A percentile compares a stretch with the other conserved stretches of the same genome.
phyloP scores from a whole-genome alignment of 2,329 filamentous ascomycete genomes.

The Beauveria scarabaeidicola region DNA sequence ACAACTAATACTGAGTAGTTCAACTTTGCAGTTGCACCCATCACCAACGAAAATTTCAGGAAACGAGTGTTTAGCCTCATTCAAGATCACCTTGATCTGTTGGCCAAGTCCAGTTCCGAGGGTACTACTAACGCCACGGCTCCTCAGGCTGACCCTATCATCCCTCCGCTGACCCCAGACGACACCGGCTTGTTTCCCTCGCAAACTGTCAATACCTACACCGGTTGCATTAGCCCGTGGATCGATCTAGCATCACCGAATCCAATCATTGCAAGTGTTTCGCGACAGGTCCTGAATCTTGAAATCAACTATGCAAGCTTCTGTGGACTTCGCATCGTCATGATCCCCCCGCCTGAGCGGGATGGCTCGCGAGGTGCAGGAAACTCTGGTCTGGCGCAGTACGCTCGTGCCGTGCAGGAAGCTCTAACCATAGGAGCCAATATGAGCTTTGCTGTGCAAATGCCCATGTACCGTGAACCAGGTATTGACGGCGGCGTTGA shows the following conservation, averaged over 20 bases:
- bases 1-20: conserved; percentile 44
- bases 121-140: conserved; percentile 34
- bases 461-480: conserved; percentile 74
- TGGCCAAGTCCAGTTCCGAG: conserved; percentile 32
- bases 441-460: conserved; percentile 69
- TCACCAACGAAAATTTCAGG: conserved; percentile 68
- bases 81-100: conserved; percentile 41
- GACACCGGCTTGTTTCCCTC: conserved; percentile 69
- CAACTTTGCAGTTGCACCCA: conserved; percentile 67
- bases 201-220: conserved; percentile 60
- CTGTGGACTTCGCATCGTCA: conserved; percentile 76
- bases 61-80: conserved; percentile 57
- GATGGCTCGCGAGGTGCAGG: conserved; percentile 46
- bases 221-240: conserved; percentile 81
- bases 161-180: conserved; percentile 64
- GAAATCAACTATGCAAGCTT: conserved; percentile 95
- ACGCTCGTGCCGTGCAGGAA: conserved; percentile 76
- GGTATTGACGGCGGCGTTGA: conserved; percentile 43
- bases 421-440: conserved; percentile 66
- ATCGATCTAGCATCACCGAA: conserved; percentile 81
- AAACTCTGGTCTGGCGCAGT: conserved; percentile 56
- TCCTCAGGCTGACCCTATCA: conserved; percentile 46
- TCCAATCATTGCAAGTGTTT: conserved; percentile 75
- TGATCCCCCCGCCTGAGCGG: conserved; percentile 69
- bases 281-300: conserved; percentile 79